These are phyloP conservation scores for Raphidocelis subcapitata DNA, from an alignment of 139 green algal species.

Conservation along the genomic window DNA sequence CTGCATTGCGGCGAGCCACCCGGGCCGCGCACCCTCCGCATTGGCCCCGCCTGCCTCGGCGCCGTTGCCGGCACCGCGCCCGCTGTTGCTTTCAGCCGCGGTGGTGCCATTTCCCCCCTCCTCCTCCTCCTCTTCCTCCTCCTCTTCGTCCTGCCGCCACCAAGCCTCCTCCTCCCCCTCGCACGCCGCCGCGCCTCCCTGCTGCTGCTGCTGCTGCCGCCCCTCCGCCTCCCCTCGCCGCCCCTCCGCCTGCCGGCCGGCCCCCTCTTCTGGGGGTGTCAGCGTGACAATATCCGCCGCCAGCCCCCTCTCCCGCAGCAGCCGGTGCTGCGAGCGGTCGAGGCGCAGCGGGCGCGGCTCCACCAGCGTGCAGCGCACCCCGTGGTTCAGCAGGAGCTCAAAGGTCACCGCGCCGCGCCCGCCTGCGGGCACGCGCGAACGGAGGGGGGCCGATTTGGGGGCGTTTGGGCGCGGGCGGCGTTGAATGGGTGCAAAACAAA, in stretches of 20 bases:
- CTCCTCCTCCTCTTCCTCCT: too few species aligned
- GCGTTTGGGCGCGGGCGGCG: neutral
- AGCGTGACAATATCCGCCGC: neutral
- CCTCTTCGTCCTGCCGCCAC: too few species aligned
- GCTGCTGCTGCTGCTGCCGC: neutral
- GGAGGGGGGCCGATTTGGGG: too few species aligned
- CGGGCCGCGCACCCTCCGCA: too few species aligned
- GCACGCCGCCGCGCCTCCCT: neutral
- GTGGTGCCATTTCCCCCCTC: too few species aligned
- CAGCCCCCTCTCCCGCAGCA: slow-evolving; percentile 13
- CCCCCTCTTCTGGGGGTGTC: neutral
- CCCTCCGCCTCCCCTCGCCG: neutral
- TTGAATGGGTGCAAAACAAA: too few species aligned
- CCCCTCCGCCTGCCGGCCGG: neutral
- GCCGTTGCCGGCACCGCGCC: slow-evolving; percentile 22
- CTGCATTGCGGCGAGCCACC: too few species aligned
- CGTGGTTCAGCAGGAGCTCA: slow-evolving; percentile 38
- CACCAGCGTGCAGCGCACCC: slow-evolving; percentile 52
- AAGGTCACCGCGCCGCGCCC: slow-evolving; percentile 62
- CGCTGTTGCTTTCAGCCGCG: too few species aligned
- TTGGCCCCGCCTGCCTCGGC: slow-evolving; percentile 12
- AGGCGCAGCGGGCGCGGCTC: slow-evolving; percentile 63
- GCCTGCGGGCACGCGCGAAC: slow-evolving; percentile 31
- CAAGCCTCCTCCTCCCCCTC: neutral
- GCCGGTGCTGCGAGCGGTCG: slow-evolving; percentile 30